Base-by-base conservation (phyloP, 208 protist genomes). In the Trichomonas gallinae region DNA sequence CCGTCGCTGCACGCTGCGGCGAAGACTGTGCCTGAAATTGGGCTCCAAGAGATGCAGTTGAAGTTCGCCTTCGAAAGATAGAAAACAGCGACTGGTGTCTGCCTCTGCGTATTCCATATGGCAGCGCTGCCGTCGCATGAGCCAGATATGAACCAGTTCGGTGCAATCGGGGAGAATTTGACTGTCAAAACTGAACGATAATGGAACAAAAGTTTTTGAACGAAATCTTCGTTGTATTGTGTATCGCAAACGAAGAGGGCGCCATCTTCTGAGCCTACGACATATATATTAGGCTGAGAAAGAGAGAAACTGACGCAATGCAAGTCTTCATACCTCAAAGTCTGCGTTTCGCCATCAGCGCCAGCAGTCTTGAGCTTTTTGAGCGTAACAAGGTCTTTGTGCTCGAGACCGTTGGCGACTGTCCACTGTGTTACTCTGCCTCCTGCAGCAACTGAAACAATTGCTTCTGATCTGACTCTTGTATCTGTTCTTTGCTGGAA, bases 401-500 rank as follows among this genome's bases (percentile, higher is more conserved):
- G 87, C 31, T 93, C 87, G 46, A 93, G 87, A 6, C 87, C 87
- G 31, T 93, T 93, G n/a, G 87, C 87, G n/a, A 93, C 87, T 51
- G 87, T 93, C 87, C 87, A 93, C 51, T 93, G 87, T 34, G 87
- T 93, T 6, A 93, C 87, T 51, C 87, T 48, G 21, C 87, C 87
- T 26, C 87, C 87, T 38, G 40, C 40, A 51, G 87, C 87, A 93
- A 93, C 87, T 38, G 87, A 93, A 34, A 93, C 87, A 93, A 93
- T 44, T 15, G 87, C 87, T 51, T 93, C 87, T 34, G 40, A 48
- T 40, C 87, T 42, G 8, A 93, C 87, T 34, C 87, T 38, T 36
- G 87, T 93, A 93, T 93, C 87, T 38, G 87, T 93, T 48, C 87
- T 48, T 36, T 93, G 87, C 15, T 93, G 87, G 44, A 93, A 93